Evolutionary conservation across 441 rosid genomes (phyloP).

Genomic region (Manihot esculenta): DNA sequence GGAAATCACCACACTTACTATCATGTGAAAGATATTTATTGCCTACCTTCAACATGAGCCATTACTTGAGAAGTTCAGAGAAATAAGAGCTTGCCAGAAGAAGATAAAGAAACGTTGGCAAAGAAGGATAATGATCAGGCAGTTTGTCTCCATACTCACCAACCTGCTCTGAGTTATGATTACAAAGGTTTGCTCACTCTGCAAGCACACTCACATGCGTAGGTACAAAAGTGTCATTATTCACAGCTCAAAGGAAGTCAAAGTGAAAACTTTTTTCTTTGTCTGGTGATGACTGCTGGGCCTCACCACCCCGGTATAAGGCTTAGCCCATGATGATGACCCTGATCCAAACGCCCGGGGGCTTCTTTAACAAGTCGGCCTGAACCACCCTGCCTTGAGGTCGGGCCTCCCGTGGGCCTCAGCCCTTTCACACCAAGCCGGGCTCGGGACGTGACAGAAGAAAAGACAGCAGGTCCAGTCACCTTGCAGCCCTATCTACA

Average conservation of each 20-base stretch:
- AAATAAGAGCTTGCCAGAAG: constrained; percentile 63
- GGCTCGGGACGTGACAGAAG: too few species aligned
- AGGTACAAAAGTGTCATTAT: neutral
- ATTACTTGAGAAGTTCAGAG: constrained; percentile 78
- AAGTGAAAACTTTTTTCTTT: constrained; percentile 6
- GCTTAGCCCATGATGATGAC: too few species aligned
- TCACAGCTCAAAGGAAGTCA: neutral
- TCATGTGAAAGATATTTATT: constrained; percentile 87
- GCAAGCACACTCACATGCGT: neutral
- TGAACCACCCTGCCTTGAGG: too few species aligned
- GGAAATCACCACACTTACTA: constrained; percentile 95
- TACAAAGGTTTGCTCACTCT: constrained; percentile 58
- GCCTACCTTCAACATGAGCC: constrained; percentile 80
- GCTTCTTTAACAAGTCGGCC: too few species aligned
- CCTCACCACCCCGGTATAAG: too few species aligned
- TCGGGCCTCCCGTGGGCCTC: too few species aligned
- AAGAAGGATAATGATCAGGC: constrained; percentile 80
- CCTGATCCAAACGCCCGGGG: too few species aligned
- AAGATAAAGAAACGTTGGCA: constrained; percentile 74
- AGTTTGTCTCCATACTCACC: constrained; percentile 52
- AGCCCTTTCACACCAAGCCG: too few species aligned
- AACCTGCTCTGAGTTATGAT: constrained; percentile 69
- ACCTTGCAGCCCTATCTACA: too few species aligned
- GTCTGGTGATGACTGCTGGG: too few species aligned
- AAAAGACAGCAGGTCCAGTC: too few species aligned